phyloP scores from a whole-genome alignment of 495 filamentous ascomycete species.

The Penicillium coffeae region DNA sequence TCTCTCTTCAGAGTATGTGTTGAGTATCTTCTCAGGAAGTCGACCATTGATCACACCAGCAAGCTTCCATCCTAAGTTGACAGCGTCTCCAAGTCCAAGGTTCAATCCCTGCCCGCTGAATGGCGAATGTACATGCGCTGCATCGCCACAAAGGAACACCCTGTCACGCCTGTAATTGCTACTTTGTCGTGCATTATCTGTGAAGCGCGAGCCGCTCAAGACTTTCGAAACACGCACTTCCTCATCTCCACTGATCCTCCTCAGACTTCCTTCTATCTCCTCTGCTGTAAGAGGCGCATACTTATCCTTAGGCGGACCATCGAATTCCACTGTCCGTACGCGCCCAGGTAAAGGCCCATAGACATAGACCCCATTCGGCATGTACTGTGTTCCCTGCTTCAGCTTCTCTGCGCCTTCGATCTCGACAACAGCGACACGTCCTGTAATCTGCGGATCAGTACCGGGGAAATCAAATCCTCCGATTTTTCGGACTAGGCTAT shows the following conservation, averaged over 20 bases:
- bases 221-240: slow-evolving; percentile 21
- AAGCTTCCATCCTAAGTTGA: slow-evolving; percentile 49
- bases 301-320: slow-evolving; percentile 23
- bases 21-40: slow-evolving; percentile 27
- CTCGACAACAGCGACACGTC: slow-evolving; percentile 12
- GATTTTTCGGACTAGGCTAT: slow-evolving; percentile 14
- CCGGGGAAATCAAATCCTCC: slow-evolving; percentile 19
- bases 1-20: slow-evolving; percentile 26
- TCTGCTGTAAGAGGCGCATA: slow-evolving; percentile 18
- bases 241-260: slow-evolving; percentile 17
- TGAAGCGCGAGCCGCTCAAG: slow-evolving; percentile 22
- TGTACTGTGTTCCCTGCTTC: slow-evolving; percentile 17
- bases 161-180: slow-evolving; percentile 23
- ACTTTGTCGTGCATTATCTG: slow-evolving; percentile 28
- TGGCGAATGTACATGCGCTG: slow-evolving; percentile 45
- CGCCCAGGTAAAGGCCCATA: not conserved
- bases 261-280: slow-evolving; percentile 23
- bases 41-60: slow-evolving; percentile 27
- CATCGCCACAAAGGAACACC: slow-evolving; percentile 47
- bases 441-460: slow-evolving; percentile 19
- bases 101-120: slow-evolving; percentile 50
- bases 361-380: slow-evolving; percentile 16
- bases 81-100: slow-evolving; percentile 45
- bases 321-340: slow-evolving; percentile 25
- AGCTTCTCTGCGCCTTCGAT: slow-evolving; percentile 18